Conservation (phyloP, 1,284 basidiomycete species). For the Stygiomarasmius scandens region DNA sequence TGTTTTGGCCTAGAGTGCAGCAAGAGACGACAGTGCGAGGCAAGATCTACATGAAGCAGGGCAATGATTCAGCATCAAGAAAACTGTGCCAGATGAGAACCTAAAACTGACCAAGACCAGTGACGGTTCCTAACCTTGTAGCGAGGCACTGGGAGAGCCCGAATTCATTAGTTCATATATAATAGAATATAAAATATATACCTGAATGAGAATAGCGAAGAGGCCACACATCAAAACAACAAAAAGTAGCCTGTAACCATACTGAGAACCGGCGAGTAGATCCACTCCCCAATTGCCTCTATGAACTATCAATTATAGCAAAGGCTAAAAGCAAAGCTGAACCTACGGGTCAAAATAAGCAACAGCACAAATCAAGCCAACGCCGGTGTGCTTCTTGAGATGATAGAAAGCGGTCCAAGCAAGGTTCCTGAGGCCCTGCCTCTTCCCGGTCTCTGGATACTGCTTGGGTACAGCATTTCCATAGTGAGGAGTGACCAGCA, state of each 20-base stretch:
- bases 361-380: conserved; percentile 61
- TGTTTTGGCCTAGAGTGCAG: conserved; percentile 68
- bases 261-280: conserved; percentile 72
- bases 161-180: not conserved
- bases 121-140: conserved; percentile 68
- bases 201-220: conserved; percentile 82
- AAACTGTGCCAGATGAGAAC: not conserved
- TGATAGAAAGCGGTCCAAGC: conserved; percentile 35
- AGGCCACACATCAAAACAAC: conserved; percentile 83
- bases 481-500: not conserved
- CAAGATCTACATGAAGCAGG: conserved; percentile 50
- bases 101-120: conserved; percentile 57
- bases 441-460: not conserved
- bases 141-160: conserved; percentile 52
- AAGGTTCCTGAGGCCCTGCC: not conserved
- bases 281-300: conserved; percentile 81
- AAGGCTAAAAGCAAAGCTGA: not conserved
- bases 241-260: conserved; percentile 86
- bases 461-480: not conserved
- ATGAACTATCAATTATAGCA: not conserved
- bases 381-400: conserved; percentile 55
- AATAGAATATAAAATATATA: conserved; percentile 21
- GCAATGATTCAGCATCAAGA: not conserved
- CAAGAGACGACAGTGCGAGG: conserved; percentile 74
- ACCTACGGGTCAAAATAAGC: conserved; percentile 70